phyloP scores from a whole-genome alignment of 441 rosid genomes.

The Bocquillonia castaneifolia region DNA sequence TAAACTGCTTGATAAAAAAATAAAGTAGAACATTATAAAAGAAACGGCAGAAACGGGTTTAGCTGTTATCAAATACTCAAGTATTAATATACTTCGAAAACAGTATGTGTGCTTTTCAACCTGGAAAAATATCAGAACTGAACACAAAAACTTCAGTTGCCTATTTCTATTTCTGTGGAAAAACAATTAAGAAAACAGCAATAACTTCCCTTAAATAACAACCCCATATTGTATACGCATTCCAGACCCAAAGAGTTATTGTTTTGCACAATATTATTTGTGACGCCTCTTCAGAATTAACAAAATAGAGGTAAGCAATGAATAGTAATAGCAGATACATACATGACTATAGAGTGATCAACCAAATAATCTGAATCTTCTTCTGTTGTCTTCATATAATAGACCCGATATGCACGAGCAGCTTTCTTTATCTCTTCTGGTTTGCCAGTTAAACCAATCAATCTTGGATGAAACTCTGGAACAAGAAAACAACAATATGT shows the following conservation, averaged over 20 bases:
- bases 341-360: constrained; percentile 97
- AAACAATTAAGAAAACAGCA: not conserved
- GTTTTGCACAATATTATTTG: not conserved
- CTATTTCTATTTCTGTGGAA: not conserved
- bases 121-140: not conserved
- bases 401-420: constrained; percentile 88
- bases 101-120: not conserved
- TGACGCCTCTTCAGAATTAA: not conserved
- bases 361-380: constrained; percentile 97
- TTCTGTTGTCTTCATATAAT: constrained; percentile 89
- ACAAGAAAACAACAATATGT: not conserved
- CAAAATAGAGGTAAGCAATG: not conserved
- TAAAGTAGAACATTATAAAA: not conserved
- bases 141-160: not conserved
- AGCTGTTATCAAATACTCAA: not conserved
- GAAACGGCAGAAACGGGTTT: no score
- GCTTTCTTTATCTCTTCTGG: constrained; percentile 70
- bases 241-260: not conserved
- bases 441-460: constrained; percentile 78
- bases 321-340: constrained; percentile 22
- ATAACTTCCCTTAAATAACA: not conserved
- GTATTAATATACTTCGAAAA: not conserved
- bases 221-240: not conserved
- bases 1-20: not conserved
- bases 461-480: constrained; percentile 82